These are phyloP conservation scores for Fusarium sp. DNA, from an alignment of 2,329 filamentous ascomycete genomes.

Conservation along the genomic window DNA sequence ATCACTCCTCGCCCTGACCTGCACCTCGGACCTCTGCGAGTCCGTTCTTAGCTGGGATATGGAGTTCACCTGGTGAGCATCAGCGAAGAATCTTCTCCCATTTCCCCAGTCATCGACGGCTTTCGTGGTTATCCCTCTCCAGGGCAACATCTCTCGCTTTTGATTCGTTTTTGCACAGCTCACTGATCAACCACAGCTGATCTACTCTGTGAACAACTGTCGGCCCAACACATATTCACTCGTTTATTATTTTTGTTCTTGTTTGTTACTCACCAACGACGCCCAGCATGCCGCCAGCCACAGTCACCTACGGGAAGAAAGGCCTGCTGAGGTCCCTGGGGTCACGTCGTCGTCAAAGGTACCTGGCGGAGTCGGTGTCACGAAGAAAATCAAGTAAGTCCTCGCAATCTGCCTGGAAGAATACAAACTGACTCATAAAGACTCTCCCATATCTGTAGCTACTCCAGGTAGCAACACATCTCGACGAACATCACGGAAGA, in stretches of 20 bases:
- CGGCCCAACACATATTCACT: neutral
- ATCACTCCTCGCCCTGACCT: neutral
- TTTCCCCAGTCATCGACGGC: neutral
- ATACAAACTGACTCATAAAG: conserved; percentile 7
- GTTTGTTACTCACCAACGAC: neutral
- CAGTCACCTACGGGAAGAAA: conserved; percentile 46
- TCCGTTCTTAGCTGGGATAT: conserved; percentile 11
- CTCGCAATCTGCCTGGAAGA: neutral
- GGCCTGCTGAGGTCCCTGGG: conserved; percentile 43
- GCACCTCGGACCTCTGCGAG: conserved; percentile 5
- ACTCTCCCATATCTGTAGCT: neutral
- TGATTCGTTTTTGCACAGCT: conserved; percentile 2
- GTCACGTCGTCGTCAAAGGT: conserved; percentile 41
- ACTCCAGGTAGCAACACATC: conserved; percentile 1
- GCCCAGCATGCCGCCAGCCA: conserved; percentile 40
- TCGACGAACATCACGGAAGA: conserved; percentile 24
- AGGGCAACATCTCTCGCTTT: neutral
- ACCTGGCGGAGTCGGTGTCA: conserved; percentile 23
- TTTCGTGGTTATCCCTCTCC: neutral
- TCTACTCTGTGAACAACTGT: neutral
- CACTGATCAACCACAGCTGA: neutral
- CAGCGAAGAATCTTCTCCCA: neutral
- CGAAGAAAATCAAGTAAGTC: conserved; percentile 33
- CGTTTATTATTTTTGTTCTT: neutral
- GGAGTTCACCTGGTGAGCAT: conserved; percentile 4